These are phyloP conservation scores for Porcisia hertigi DNA, from an alignment of 208 protist genomes.

Conservation along the genomic window DNA sequence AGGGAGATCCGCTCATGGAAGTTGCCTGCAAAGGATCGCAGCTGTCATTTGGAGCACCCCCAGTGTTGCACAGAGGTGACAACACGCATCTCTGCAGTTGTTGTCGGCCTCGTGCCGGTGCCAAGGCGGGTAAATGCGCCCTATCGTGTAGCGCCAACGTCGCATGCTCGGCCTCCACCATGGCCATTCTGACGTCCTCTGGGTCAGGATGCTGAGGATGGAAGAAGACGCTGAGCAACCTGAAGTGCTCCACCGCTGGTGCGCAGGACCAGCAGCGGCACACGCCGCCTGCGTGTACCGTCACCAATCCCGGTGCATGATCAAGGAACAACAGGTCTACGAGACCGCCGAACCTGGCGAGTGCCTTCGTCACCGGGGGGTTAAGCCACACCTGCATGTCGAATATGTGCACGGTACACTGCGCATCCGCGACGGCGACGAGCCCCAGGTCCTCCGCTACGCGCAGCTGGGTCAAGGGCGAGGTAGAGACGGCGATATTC, in stretches of 20 bases:
- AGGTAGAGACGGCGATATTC: constrained; percentile 20
- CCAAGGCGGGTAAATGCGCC: not conserved
- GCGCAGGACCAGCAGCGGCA: constrained; percentile 60
- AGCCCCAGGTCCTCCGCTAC: constrained; percentile 65
- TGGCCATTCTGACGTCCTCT: not conserved
- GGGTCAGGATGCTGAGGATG: constrained; percentile 19
- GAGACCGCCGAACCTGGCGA: constrained; percentile 15
- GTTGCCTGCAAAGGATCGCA: not conserved
- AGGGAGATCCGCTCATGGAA: not conserved
- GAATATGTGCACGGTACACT: constrained; percentile 40
- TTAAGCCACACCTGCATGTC: constrained; percentile 50
- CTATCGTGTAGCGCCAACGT: not conserved
- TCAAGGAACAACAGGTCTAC: constrained; percentile 46
- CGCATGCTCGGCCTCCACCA: not conserved
- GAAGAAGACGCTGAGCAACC: constrained; percentile 31
- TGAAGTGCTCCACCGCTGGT: constrained; percentile 42
- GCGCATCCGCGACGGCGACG: constrained; percentile 47
- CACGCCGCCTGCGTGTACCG: constrained; percentile 43
- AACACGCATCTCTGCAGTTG: not conserved
- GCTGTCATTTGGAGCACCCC: not conserved
- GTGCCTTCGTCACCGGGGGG: constrained; percentile 9
- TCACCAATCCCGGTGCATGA: constrained; percentile 41
- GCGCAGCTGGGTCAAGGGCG: constrained; percentile 35
- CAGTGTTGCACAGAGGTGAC: not conserved
- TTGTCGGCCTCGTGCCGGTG: not conserved